Conservation (phyloP, 2,329 filamentous ascomycete genomes). For the Capronia epimyces region DNA sequence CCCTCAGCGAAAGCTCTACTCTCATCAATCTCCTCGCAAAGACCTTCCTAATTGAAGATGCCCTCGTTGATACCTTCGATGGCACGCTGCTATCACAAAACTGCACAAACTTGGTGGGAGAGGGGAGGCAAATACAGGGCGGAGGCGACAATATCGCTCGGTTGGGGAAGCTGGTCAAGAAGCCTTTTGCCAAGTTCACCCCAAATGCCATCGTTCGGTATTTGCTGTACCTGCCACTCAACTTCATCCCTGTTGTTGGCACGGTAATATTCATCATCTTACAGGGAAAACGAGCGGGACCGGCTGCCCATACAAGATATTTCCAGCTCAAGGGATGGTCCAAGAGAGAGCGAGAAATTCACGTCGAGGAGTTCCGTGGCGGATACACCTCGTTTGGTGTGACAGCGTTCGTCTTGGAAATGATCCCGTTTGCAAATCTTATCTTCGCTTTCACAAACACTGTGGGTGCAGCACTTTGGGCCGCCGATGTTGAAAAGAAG, state of each 20-base stretch:
- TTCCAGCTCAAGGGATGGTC: conserved; percentile 89
- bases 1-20: conserved; percentile 53
- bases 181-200: conserved; percentile 50
- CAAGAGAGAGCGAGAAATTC: conserved; percentile 57
- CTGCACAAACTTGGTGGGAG: conserved; percentile 59
- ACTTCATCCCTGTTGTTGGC: conserved; percentile 86
- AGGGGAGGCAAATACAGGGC: conserved; percentile 66
- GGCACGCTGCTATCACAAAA: conserved; percentile 56
- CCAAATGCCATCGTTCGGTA: conserved; percentile 65
- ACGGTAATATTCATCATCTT: conserved; percentile 73
- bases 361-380: conserved; percentile 63
- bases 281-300: conserved; percentile 58
- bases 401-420: conserved; percentile 73
- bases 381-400: conserved; percentile 82
- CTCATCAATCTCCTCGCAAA: conserved; percentile 53
- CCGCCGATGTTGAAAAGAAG: conserved; percentile 68
- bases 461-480: conserved; percentile 91
- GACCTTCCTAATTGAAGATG: conserved; percentile 73
- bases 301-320: conserved; percentile 60
- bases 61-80: conserved; percentile 84
- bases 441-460: conserved; percentile 88
- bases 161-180: conserved; percentile 53
- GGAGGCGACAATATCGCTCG: conserved; percentile 49
- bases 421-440: conserved; percentile 75
- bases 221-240: conserved; percentile 80